These are phyloP conservation scores for Saturnispora hagleri DNA, from an alignment of 805 yeast genomes.

Conservation along the genomic window DNA sequence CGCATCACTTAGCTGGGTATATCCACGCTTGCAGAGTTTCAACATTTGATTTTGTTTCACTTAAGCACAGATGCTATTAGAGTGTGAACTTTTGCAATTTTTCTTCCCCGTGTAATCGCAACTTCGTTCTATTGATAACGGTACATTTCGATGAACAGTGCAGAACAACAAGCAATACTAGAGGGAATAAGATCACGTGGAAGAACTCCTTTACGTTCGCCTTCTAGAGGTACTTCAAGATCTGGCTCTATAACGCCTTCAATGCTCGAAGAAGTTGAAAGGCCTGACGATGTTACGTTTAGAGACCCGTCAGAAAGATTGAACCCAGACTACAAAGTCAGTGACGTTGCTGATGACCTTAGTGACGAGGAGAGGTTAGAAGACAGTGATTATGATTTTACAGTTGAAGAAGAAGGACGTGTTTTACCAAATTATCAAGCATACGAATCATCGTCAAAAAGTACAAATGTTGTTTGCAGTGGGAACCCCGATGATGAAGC, in stretches of 20 bases:
- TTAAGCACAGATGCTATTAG: background rate
- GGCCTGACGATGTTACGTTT: conserved; percentile 47
- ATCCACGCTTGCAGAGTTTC: background rate
- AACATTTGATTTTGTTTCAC: background rate
- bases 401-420: conserved; percentile 51
- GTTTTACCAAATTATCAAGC: conserved; percentile 42
- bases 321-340: background rate
- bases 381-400: conserved; percentile 52
- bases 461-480: conserved; percentile 1
- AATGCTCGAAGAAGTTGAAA: conserved; percentile 6
- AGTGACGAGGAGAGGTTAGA: conserved; percentile 55
- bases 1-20: background rate
- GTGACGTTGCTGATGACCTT: conserved; percentile 12
- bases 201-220: background rate
- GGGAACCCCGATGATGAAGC: conserved; percentile 16
- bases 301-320: conserved; percentile 70
- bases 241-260: conserved; percentile 7
- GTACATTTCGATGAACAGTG: conserved; percentile 4
- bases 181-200: conserved; percentile 2
- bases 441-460: background rate
- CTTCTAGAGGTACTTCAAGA: conserved; percentile 5
- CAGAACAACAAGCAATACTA: conserved; percentile 1
- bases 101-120: background rate
- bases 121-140: background rate
- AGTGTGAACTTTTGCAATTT: background rate